Conservation (phyloP, 495 filamentous ascomycete species). For the Daldinia grandis region DNA sequence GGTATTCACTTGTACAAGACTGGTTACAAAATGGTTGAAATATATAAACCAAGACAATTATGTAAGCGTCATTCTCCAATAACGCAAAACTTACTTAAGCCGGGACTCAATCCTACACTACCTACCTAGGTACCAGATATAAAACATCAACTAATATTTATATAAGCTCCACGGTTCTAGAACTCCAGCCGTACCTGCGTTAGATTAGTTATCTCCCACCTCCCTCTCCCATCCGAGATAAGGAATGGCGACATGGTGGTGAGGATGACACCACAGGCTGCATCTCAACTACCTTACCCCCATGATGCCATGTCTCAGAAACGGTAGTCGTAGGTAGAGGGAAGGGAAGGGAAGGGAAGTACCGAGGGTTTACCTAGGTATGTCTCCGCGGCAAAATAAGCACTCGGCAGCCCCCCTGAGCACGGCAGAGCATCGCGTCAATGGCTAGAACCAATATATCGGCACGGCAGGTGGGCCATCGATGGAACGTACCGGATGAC, state of each 20-base stretch:
- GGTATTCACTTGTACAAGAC: too few relatives aligned
- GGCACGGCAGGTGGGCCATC: background rate
- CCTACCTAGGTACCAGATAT: too few relatives aligned
- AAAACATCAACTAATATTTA: too few relatives aligned
- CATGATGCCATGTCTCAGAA: background rate
- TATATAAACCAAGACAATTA: too few relatives aligned
- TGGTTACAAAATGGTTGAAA: too few relatives aligned
- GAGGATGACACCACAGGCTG: background rate
- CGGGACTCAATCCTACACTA: too few relatives aligned
- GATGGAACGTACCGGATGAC: background rate
- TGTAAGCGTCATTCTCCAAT: too few relatives aligned
- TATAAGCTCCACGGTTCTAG: too few relatives aligned
- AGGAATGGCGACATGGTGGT: background rate
- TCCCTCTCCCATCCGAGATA: background rate
- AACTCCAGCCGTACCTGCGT: background rate
- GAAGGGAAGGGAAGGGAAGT: background rate
- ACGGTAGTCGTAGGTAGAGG: background rate
- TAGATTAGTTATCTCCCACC: background rate
- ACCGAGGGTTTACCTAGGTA: constrained; percentile 5
- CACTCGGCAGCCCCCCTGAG: background rate
- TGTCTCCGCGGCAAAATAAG: constrained; percentile 2
- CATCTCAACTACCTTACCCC: background rate
- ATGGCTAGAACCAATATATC: background rate
- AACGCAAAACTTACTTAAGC: too few relatives aligned
- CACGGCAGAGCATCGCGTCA: background rate